Conservation (phyloP, 129 eudicot genomes). For the Artemisia annua region DNA sequence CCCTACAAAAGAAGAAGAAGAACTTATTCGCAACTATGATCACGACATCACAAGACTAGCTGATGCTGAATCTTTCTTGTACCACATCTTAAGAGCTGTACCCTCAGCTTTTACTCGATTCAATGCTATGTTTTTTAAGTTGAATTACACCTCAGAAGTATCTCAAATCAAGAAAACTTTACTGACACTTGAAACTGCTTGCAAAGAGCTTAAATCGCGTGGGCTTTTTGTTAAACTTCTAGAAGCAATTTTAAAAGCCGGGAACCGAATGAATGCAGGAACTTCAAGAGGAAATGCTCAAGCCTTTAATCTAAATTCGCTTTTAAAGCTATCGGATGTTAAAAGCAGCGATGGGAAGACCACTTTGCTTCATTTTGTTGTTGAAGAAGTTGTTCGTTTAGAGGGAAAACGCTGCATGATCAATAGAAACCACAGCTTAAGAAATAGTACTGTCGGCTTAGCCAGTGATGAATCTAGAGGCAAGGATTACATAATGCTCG, state of each 20-base stretch:
- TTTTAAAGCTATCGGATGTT: constrained; percentile 78
- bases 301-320: constrained; percentile 79
- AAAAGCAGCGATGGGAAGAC: constrained; percentile 96
- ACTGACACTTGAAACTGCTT: constrained; percentile 66
- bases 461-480: constrained; percentile 35
- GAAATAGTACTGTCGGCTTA: constrained; percentile 33
- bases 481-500: constrained; percentile 66
- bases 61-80: constrained; percentile 91
- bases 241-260: constrained; percentile 90
- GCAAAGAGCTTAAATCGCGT: constrained; percentile 72
- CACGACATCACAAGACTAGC: constrained; percentile 80
- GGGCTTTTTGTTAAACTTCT: constrained; percentile 85
- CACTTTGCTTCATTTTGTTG: constrained; percentile 88
- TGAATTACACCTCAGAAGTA: constrained; percentile 61
- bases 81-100: constrained; percentile 74
- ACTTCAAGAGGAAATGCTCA: constrained; percentile 97
- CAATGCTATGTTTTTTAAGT: constrained; percentile 71
- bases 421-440: constrained; percentile 49
- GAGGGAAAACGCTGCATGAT: constrained; percentile 89
- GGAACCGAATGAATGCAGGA: constrained; percentile 92
- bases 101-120: constrained; percentile 86
- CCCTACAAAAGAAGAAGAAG: constrained; percentile 71
- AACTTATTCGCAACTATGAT: constrained; percentile 54
- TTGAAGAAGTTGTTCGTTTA: constrained; percentile 86
- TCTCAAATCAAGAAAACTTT: constrained; percentile 52